phyloP scores from a whole-genome alignment of 805 yeast species.

The Vanderwaltozyma polyspora region DNA sequence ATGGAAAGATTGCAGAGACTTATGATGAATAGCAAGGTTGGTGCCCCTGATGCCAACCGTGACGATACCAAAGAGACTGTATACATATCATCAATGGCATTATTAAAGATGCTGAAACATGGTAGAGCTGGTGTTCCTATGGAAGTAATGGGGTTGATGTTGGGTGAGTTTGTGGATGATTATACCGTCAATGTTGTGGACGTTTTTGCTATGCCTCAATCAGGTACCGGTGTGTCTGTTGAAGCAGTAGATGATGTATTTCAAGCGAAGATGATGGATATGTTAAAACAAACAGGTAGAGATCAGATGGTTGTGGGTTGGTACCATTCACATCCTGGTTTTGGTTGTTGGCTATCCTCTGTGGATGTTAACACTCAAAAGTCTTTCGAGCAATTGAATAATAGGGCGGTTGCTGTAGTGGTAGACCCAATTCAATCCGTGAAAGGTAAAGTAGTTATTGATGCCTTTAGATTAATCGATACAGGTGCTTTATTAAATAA shows the following conservation, averaged over 20 bases:
- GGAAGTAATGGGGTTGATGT: conserved; percentile 95
- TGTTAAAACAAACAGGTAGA: conserved; percentile 97
- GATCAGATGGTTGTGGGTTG: conserved; percentile 99
- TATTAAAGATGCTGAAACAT: conserved; percentile 92
- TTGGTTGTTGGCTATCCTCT: conserved; percentile 98
- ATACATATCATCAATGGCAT: conserved; percentile 87
- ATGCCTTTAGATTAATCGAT: conserved; percentile 91
- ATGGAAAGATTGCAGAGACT: conserved; percentile 36
- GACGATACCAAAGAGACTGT: conserved; percentile 95
- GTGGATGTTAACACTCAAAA: conserved; percentile 98
- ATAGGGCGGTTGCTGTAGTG: conserved; percentile 95
- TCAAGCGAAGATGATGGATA: conserved; percentile 99
- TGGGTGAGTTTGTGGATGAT: conserved; percentile 96
- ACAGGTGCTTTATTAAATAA: conserved; percentile 85
- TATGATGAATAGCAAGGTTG: conserved; percentile 30
- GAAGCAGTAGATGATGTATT: conserved; percentile 99
- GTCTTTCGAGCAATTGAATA: conserved; percentile 90
- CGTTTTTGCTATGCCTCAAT: conserved; percentile 99
- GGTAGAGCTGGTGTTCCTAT: conserved; percentile 88
- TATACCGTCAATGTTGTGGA: conserved; percentile 95
- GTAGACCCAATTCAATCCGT: conserved; percentile 98
- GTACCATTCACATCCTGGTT: conserved; percentile 99
- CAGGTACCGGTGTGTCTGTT: conserved; percentile 96
- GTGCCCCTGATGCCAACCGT: conserved; percentile 60
- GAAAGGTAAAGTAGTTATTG: conserved; percentile 96